Evolutionary conservation across 352 stramenopile species (phyloP).

Genomic region (Phytopythium vexans): DNA sequence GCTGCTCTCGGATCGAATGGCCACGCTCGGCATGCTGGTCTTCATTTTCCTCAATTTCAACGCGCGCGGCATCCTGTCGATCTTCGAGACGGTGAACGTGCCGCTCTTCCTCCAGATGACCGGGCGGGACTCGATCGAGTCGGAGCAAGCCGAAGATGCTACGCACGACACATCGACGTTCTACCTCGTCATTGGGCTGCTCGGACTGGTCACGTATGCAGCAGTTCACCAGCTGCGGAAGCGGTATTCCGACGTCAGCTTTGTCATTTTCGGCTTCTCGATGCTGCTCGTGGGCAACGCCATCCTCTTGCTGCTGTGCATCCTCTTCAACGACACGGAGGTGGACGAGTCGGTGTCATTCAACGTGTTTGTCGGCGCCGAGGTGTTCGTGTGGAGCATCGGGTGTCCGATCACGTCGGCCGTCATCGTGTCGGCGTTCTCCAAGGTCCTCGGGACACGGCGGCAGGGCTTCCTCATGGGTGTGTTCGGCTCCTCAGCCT

Average conservation of each 20-base stretch:
- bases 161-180: slow-evolving; percentile 38
- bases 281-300: slow-evolving; percentile 45
- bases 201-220: slow-evolving; percentile 45
- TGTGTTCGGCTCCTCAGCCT: slow-evolving; percentile 55
- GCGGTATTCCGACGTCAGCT: slow-evolving; percentile 35
- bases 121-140: slow-evolving; percentile 20
- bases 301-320: slow-evolving; percentile 31
- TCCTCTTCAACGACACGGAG: neutral
- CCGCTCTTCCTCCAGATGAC: slow-evolving; percentile 48
- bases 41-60: slow-evolving; percentile 75
- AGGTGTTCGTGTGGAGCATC: slow-evolving; percentile 64
- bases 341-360: slow-evolving; percentile 13
- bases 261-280: slow-evolving; percentile 46
- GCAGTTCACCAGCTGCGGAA: slow-evolving; percentile 29
- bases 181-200: slow-evolving; percentile 48
- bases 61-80: slow-evolving; percentile 52
- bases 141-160: slow-evolving; percentile 18
- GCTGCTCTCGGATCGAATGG: slow-evolving; percentile 27
- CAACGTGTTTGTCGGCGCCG: slow-evolving; percentile 30
- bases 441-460: slow-evolving; percentile 45
- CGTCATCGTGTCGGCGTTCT: slow-evolving; percentile 55
- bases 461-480: slow-evolving; percentile 58
- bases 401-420: slow-evolving; percentile 51
- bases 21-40: slow-evolving; percentile 38
- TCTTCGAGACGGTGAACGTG: slow-evolving; percentile 75